These are phyloP conservation scores for Parmelia sp. DNA, from an alignment of 495 filamentous ascomycete species.

Conservation along the genomic window DNA sequence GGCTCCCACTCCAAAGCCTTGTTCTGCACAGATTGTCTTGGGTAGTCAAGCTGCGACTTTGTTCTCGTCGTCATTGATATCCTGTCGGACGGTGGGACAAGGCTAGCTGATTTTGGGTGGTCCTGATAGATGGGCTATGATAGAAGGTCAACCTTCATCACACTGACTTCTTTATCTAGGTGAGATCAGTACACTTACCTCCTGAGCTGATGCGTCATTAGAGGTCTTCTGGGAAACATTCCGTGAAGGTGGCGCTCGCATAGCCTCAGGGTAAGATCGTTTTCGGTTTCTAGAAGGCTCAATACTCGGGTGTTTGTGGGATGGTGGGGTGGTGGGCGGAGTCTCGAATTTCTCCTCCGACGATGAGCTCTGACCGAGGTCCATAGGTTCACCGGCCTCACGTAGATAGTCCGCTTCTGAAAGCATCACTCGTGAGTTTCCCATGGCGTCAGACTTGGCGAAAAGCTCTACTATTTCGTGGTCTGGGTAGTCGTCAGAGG, in stretches of 20 bases:
- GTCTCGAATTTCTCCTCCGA: constrained; percentile 15
- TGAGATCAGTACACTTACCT: neutral
- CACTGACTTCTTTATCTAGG: neutral
- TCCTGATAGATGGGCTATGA: neutral
- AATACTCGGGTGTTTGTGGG: neutral
- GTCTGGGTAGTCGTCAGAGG: constrained; percentile 19
- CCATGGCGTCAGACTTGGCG: neutral
- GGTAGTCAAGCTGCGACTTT: neutral
- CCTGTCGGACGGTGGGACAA: neutral
- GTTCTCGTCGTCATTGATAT: neutral
- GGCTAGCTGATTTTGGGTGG: neutral
- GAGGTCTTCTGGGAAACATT: constrained; percentile 15
- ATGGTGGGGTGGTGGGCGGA: constrained; percentile 18
- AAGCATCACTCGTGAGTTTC: neutral
- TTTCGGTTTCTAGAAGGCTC: constrained; percentile 2
- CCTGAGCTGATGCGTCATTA: neutral
- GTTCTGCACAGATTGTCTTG: neutral
- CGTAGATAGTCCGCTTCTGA: neutral
- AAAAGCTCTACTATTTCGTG: constrained; percentile 6
- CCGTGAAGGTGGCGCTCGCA: constrained; percentile 7
- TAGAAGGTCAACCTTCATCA: neutral
- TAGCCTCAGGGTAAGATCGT: constrained; percentile 6
- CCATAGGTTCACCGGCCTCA: too few species aligned
- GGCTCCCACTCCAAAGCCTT: neutral
- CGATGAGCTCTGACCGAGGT: neutral